Percentiles rank a stretch among this genome's conserved stretches.
These are phyloP conservation scores for Albizia julibrissin DNA, from an alignment of 306 rosid species.

Conservation along the genomic window DNA sequence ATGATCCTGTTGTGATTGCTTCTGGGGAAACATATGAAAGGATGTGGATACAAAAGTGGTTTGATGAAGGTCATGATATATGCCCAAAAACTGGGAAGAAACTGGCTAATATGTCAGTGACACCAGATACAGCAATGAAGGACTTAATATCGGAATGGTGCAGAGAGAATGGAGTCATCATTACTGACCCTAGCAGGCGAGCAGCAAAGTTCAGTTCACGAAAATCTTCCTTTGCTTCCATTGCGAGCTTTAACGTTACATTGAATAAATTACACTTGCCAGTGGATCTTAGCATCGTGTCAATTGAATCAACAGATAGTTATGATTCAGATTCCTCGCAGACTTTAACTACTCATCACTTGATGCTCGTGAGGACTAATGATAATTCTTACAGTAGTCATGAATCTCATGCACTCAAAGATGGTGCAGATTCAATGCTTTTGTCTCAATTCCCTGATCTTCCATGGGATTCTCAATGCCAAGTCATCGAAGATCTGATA, in stretches of 20 bases:
- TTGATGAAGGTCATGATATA: conserved; percentile 64
- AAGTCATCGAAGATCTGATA: conserved; percentile 67
- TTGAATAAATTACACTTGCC: conserved; percentile 66
- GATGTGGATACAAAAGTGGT: conserved; percentile 89
- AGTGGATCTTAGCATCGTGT: conserved; percentile 65
- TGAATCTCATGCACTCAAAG: conserved; percentile 33
- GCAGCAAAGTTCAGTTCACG: conserved; percentile 39
- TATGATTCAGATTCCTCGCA: conserved; percentile 51
- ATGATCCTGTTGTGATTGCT: conserved; percentile 84
- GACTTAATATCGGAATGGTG: conserved; percentile 79
- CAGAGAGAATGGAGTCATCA: conserved; percentile 45
- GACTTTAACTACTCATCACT: conserved; percentile 37
- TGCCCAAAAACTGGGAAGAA: conserved; percentile 71
- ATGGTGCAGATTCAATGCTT: conserved; percentile 48
- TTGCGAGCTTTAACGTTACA: conserved; percentile 71
- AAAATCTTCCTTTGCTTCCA: conserved; percentile 63
- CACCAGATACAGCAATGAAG: conserved; percentile 65
- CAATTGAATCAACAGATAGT: conserved; percentile 74
- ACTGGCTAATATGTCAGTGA: conserved; percentile 51
- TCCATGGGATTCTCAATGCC: conserved; percentile 73
- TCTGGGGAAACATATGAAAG: conserved; percentile 86
- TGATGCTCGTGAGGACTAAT: conserved; percentile 33
- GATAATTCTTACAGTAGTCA: conserved; percentile 39
- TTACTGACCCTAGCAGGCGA: conserved; percentile 57
- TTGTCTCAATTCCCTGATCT: conserved; percentile 62